Base-by-base conservation (phyloP, 257 asterid genomes). In the Solanum piurae region DNA sequence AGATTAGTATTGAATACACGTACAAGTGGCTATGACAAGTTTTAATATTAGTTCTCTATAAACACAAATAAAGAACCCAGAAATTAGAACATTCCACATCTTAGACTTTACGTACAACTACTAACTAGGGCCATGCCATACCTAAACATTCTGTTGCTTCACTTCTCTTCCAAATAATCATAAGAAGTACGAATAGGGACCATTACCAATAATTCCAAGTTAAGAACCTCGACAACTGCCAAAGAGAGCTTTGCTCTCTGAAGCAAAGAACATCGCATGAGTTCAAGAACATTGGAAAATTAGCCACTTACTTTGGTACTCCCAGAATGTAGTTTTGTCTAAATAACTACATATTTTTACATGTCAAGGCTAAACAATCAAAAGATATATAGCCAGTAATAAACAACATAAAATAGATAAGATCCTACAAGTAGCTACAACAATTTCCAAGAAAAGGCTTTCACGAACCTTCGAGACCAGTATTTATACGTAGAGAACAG, bases 401-500 rank as follows among this genome's bases (percentile, higher is more conserved):
- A 80, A 27, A 46, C 85, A 27, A 80, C 38, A 4, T 0, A 7
- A 80, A 75, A 46, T 12, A 27, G 27, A 79, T 7, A 79, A 27
- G 16, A 79, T 27, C 71, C 18, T 27, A 77, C 14, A 87, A 46
- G 62, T 14, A 42, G n/a, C 7, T 25, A 27, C 0, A 2, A 36
- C 34, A 76, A 36, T 11, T n/a, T 79, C 16, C 23, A 60, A 66
- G 46, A 38, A 34, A 60, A 84, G 23, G 25, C 29, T 31, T 38
- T 34, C 29, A 77, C 88, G 14, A 86, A 91, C 93, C 93, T 88
- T 36, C 84, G 85, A 34, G 89, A 72, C 92, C 92, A 89, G 62
- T 93, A 92, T 68, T 88, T 90, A 86, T 91, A 93, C 5, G 93
- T 89, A 87, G 92, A 85, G 52, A 80, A 86, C n/a, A 93, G 89